Conservation (phyloP, 2,329 filamentous ascomycete species). For the Immersiporthe knoxdaviesiana region DNA sequence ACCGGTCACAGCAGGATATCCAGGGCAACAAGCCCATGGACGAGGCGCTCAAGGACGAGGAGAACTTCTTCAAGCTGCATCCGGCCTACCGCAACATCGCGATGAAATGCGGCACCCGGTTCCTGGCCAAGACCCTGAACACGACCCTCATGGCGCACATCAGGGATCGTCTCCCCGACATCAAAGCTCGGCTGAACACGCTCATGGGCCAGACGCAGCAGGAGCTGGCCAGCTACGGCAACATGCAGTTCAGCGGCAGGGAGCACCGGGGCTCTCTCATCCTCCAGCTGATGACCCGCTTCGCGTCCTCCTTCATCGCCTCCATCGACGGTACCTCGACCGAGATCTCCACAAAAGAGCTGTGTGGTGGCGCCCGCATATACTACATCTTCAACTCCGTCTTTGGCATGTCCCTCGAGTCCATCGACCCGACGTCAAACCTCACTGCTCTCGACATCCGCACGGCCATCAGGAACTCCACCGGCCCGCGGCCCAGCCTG, state of each 20-base stretch:
- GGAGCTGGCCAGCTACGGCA: conserved; percentile 95
- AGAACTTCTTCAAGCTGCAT: conserved; percentile 96
- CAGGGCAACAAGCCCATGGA: conserved; percentile 93
- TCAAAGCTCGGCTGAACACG: conserved; percentile 96
- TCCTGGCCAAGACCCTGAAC: conserved; percentile 91
- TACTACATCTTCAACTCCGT: conserved; percentile 99
- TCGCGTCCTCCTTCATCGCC: conserved; percentile 95
- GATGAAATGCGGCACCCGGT: conserved; percentile 89
- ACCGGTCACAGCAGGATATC: conserved; percentile 97
- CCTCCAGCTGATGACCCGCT: conserved; percentile 95
- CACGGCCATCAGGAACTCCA: conserved; percentile 97
- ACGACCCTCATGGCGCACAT: conserved; percentile 96
- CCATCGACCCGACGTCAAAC: conserved; percentile 94
- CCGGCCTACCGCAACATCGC: conserved; percentile 97
- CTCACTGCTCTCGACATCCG: conserved; percentile 93
- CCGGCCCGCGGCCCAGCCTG: conserved; percentile 89
- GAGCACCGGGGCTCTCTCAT: conserved; percentile 95
- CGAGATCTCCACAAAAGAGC: conserved; percentile 97
- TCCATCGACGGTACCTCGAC: conserved; percentile 98
- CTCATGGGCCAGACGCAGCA: conserved; percentile 99
- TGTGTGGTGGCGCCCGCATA: conserved; percentile 91
- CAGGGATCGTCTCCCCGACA: conserved; percentile 91
- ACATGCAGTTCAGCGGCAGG: conserved; percentile 96
- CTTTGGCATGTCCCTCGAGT: conserved; percentile 93
- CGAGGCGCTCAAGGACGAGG: conserved; percentile 85